Conservation (phyloP, 345 rosid genomes). For the Linum tenue region DNA sequence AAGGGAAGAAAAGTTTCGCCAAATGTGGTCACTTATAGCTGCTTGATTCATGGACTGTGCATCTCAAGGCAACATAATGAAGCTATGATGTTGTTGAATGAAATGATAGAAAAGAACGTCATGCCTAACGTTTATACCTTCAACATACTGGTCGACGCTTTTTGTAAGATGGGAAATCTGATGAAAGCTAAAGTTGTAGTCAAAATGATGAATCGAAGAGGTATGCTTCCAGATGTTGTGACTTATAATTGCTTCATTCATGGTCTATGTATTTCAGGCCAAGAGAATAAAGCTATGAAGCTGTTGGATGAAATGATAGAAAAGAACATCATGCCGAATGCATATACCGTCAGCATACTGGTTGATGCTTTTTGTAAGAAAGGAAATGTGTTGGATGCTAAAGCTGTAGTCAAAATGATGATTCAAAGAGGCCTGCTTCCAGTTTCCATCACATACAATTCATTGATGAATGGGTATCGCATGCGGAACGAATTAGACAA, state of each 20-base stretch:
- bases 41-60: constrained; percentile 23
- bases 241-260: not conserved
- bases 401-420: not conserved
- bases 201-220: not conserved
- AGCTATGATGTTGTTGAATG: constrained; percentile 14
- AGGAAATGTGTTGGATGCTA: constrained; percentile 8
- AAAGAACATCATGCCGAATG: not conserved
- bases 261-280: not conserved
- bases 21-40: constrained; percentile 1
- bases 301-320: constrained; percentile 11
- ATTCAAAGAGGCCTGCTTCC: constrained; percentile 10
- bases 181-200: no score
- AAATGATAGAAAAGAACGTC: no score
- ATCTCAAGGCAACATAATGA: constrained; percentile 7
- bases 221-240: not conserved
- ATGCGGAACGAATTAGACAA: not conserved
- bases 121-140: no score
- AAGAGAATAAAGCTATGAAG: not conserved
- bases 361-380: constrained; percentile 11
- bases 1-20: not conserved
- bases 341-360: not conserved
- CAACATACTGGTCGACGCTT: no score
- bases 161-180: no score
- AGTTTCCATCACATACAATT: not conserved
- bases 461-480: not conserved